Base-by-base conservation (phyloP, 2,329 filamentous ascomycete genomes). In the Orbilia quercus region DNA sequence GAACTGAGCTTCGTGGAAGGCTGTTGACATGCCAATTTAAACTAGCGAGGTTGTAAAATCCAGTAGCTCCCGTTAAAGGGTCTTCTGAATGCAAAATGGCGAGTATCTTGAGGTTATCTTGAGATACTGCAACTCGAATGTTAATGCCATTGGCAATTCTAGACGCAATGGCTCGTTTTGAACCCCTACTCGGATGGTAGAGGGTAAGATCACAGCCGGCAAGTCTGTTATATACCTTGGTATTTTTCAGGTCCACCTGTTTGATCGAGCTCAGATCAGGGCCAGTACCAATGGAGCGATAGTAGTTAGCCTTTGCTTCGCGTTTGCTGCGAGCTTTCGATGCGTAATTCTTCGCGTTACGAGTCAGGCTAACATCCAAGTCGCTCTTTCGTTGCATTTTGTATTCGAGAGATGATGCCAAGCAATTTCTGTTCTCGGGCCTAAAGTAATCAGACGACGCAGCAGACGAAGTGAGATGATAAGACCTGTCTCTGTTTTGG, bases 1-100 rank as follows among this genome's bases (percentile, higher is more conserved):
- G 48, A 38, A 65, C 18, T 16, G 23, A 36, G 42, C 60, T 65
- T 2, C 48, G 20, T 9, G 60, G 50, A 48, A 45, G 60, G 16
- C 60, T 65, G 42, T 38, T 65, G 28, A 65, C 55, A 11, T 50
- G 48, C 60, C 60, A 65, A 38, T 53, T 65, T 48, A 65, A 48
- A 25, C 60, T 55, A 18, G 60, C 60, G 36, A 65, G 22, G 25
- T 55, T 54, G 25, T 65, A 65, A 31, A 65, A 65, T 12, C 40
- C 31, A 23, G 14, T 28, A 2, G 3, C 22, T 11, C 36, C 48
- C 4, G 48, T 45, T 7, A 51, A 31, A 4, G 47, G 22, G n/a
- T 55, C 40, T 48, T 54, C 34, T 1, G 40, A 5, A 38, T 50
- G 60, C n/a, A 55, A 38, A 16, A 65, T 28, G 7, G 60, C 60